Evolutionary conservation across 345 rosid genomes (phyloP).

Genomic region (Corchorus olitorius): DNA sequence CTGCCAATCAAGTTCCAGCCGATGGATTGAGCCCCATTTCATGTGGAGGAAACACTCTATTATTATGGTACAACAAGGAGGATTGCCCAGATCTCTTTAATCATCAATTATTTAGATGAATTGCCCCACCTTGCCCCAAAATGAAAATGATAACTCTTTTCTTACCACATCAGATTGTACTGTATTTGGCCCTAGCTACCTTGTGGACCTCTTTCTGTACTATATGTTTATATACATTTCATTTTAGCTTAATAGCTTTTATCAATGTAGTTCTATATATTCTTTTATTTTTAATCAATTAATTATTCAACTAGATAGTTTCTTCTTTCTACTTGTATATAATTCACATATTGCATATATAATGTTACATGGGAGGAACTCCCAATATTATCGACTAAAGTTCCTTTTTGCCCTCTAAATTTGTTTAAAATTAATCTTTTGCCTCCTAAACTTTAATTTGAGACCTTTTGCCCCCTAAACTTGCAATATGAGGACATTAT

Average conservation of each 20-base stretch:
- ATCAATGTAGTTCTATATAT: too few relatives aligned
- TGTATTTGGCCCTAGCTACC: background rate
- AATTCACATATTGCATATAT: too few relatives aligned
- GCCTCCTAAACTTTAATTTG: too few relatives aligned
- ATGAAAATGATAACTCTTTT: slow-evolving; percentile 12
- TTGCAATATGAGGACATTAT: too few relatives aligned
- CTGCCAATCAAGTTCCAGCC: background rate
- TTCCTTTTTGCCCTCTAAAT: too few relatives aligned
- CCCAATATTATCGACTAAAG: too few relatives aligned
- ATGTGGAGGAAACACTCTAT: background rate
- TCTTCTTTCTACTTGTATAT: too few relatives aligned
- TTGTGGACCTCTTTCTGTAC: background rate
- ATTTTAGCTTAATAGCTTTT: background rate
- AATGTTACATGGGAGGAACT: too few relatives aligned
- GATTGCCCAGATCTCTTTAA: slow-evolving; percentile 8
- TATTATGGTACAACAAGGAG: background rate
- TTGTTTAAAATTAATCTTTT: too few relatives aligned
- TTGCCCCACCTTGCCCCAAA: slow-evolving; percentile 4
- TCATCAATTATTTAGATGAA: slow-evolving; percentile 1
- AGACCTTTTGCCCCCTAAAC: too few relatives aligned
- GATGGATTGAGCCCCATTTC: background rate
- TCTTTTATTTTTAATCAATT: too few relatives aligned
- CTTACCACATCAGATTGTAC: slow-evolving; percentile 4
- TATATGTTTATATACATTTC: background rate
- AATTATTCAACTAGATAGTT: too few relatives aligned